Conservation (phyloP, 495 filamentous ascomycete species). For the Penicillium crystallinum region DNA sequence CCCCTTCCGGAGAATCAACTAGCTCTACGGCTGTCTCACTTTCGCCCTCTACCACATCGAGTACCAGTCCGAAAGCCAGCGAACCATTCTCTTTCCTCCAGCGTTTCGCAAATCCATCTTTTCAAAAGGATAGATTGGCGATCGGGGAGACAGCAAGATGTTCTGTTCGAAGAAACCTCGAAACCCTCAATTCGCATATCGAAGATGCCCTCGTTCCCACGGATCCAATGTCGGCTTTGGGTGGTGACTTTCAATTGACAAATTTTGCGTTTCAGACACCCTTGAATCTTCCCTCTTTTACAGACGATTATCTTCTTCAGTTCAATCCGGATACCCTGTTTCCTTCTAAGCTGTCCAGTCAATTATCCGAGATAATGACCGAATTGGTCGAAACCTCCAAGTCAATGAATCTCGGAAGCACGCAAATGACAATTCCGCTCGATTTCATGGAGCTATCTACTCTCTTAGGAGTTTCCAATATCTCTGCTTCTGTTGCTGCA, state of each 20-base stretch:
- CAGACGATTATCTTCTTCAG: slow-evolving; percentile 20
- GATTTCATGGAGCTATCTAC: slow-evolving; percentile 22
- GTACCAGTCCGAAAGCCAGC: slow-evolving; percentile 33
- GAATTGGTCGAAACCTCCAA: slow-evolving; percentile 32
- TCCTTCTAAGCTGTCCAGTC: slow-evolving; percentile 25
- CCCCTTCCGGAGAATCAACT: neutral
- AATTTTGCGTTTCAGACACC: slow-evolving; percentile 16
- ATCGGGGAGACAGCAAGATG: slow-evolving; percentile 34
- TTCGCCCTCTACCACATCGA: slow-evolving; percentile 56
- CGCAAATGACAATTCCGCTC: slow-evolving; percentile 5
- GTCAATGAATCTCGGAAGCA: slow-evolving; percentile 20
- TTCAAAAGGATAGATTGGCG: slow-evolving; percentile 30
- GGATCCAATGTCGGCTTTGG: slow-evolving; percentile 12
- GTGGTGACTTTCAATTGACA: slow-evolving; percentile 8
- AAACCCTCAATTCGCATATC: slow-evolving; percentile 27
- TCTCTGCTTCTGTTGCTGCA: slow-evolving; percentile 31
- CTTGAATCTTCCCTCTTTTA: neutral
- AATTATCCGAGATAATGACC: slow-evolving; percentile 25
- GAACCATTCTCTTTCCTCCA: slow-evolving; percentile 30
- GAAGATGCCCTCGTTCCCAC: slow-evolving; percentile 28
- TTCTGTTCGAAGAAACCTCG: slow-evolving; percentile 30
- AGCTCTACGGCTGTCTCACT: slow-evolving; percentile 4
- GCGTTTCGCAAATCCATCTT: slow-evolving; percentile 31
- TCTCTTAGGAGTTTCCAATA: slow-evolving; percentile 29
- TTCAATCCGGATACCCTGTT: slow-evolving; percentile 17